A percentile compares a stretch with the other conserved stretches of the same genome.
Evolutionary conservation across 1,139 yeast species (phyloP).

Genomic region (Pneumocystis murina): DNA sequence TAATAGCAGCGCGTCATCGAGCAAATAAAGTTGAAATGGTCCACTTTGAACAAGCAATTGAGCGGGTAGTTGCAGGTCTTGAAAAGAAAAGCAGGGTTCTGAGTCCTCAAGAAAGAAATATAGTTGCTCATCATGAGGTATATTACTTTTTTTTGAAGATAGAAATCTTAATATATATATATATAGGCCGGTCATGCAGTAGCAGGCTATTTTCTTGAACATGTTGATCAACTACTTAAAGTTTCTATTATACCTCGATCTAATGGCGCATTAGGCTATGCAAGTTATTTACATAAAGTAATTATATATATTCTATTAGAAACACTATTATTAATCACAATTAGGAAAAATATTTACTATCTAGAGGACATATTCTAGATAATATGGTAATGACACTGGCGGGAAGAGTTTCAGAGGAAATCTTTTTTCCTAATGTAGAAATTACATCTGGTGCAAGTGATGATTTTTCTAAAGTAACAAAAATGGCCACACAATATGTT

Average conservation of each 20-base stretch:
- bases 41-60: slow-evolving; percentile 92
- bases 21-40: slow-evolving; percentile 51
- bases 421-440: slow-evolving; percentile 51
- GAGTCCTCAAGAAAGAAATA: slow-evolving; percentile 66
- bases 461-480: slow-evolving; percentile 92
- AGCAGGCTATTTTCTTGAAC: slow-evolving; percentile 86
- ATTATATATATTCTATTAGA: not conserved
- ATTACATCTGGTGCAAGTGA: slow-evolving; percentile 94
- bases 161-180: not conserved
- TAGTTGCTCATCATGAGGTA: slow-evolving; percentile 83
- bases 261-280: slow-evolving; percentile 93
- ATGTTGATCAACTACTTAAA: slow-evolving; percentile 84
- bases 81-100: slow-evolving; percentile 80
- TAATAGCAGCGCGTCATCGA: slow-evolving; percentile 79
- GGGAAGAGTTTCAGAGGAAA: slow-evolving; percentile 89
- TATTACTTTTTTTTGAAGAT: not conserved
- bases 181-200: slow-evolving; percentile 80
- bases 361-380: slow-evolving; percentile 64
- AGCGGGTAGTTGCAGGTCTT: slow-evolving; percentile 89
- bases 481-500: slow-evolving; percentile 88
- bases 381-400: slow-evolving; percentile 91
- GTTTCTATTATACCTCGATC: slow-evolving; percentile 96
- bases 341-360: slow-evolving; percentile 60
- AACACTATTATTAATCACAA: not conserved
- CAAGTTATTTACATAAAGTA: slow-evolving; percentile 78